Evolutionary conservation across 495 filamentous ascomycete genomes (phyloP).

Genomic region (Tuber borchii): DNA sequence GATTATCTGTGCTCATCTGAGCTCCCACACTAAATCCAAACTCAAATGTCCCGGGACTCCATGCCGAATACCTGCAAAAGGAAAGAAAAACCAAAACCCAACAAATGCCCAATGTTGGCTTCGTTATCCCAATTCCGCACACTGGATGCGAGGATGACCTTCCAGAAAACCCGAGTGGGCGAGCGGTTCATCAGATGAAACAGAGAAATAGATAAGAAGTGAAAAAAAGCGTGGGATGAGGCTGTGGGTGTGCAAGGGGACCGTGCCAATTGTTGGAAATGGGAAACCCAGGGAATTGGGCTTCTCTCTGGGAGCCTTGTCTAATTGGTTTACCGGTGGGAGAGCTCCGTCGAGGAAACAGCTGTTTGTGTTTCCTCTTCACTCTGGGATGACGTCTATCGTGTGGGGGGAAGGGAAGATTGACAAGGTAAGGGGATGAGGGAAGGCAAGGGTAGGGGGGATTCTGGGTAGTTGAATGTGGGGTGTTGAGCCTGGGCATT

Average conservation of each 20-base stretch:
- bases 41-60: not conserved
- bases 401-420: not conserved
- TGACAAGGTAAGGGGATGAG: not conserved
- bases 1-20: not conserved
- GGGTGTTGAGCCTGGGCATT: not conserved
- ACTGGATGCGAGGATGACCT: not conserved
- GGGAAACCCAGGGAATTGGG: not conserved
- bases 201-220: slow-evolving; percentile 5
- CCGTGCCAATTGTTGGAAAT: slow-evolving; percentile 3
- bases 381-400: not conserved
- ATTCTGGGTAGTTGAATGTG: not conserved
- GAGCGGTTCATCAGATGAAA: slow-evolving; percentile 3
- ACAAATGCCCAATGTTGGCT: not conserved
- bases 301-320: not conserved
- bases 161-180: slow-evolving; percentile 4
- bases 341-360: slow-evolving; percentile 1
- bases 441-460: not conserved
- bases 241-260: not conserved
- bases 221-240: not conserved
- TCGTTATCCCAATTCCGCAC: slow-evolving; percentile 3
- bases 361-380: not conserved
- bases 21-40: not conserved
- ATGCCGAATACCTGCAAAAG: not conserved
- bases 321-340: not conserved
- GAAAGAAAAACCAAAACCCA: not conserved